These are phyloP conservation scores for Musa acuminata DNA, from an alignment of 176 grass and related monocot genomes.

Conservation along the genomic window DNA sequence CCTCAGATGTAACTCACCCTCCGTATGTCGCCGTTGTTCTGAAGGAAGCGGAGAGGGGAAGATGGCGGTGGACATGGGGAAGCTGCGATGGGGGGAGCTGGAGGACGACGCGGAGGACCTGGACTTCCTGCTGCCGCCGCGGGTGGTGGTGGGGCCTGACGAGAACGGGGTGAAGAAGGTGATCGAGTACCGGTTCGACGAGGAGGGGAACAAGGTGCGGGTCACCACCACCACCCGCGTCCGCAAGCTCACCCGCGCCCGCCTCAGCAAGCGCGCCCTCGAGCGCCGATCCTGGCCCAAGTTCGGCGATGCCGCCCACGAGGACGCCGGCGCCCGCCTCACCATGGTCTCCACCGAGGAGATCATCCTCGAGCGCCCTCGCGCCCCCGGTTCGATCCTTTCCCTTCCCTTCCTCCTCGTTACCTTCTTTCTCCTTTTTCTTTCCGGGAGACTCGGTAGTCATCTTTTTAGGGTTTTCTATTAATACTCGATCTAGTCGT, in stretches of 20 bases:
- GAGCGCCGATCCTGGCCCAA: slow-evolving; percentile 67
- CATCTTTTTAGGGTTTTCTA: no score
- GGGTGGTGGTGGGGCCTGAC: slow-evolving; percentile 55
- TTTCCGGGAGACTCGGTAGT: no score
- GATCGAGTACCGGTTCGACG: slow-evolving; percentile 61
- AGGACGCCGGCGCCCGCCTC: slow-evolving; percentile 44
- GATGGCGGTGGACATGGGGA: slow-evolving; percentile 5
- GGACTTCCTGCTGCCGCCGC: slow-evolving; percentile 60
- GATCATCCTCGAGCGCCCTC: slow-evolving; percentile 61
- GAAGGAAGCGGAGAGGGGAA: background rate
- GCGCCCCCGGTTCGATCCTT: slow-evolving; percentile 41
- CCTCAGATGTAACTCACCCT: no score
- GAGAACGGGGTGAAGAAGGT: slow-evolving; percentile 56
- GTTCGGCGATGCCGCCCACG: slow-evolving; percentile 64
- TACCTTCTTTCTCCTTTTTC: background rate
- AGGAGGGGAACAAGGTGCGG: slow-evolving; percentile 64
- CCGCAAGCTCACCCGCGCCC: slow-evolving; percentile 48
- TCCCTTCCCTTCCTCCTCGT: background rate
- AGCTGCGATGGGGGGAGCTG: slow-evolving; percentile 53
- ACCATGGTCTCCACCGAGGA: slow-evolving; percentile 75
- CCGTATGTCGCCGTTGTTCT: no score
- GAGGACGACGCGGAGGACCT: slow-evolving; percentile 62
- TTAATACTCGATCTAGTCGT: no score
- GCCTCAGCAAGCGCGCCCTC: slow-evolving; percentile 51
- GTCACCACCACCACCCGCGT: slow-evolving; percentile 64